Conservation (phyloP, 1,139 yeast genomes). For the Hanseniaspora uvarum region DNA sequence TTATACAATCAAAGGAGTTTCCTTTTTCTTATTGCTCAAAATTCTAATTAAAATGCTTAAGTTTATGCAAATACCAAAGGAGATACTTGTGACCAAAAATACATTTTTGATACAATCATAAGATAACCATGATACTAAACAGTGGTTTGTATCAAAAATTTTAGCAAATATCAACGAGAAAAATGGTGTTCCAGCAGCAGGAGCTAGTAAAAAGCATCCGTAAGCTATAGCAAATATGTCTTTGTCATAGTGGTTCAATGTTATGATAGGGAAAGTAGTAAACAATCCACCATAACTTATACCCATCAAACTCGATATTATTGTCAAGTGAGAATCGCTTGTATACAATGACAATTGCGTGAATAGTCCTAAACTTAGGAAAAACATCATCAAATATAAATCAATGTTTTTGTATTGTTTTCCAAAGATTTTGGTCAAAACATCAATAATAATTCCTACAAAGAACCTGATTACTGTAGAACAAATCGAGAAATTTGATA, state of each 20-base stretch:
- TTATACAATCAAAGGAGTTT: neutral
- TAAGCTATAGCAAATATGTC: slow-evolving; percentile 86
- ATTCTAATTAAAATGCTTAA: neutral
- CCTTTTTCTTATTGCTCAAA: neutral
- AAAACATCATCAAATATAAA: slow-evolving; percentile 38
- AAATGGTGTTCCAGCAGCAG: slow-evolving; percentile 70
- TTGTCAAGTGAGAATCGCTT: slow-evolving; percentile 19
- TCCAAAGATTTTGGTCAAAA: slow-evolving; percentile 30
- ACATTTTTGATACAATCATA: slow-evolving; percentile 3
- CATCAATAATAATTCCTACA: slow-evolving; percentile 60
- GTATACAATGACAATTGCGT: slow-evolving; percentile 35
- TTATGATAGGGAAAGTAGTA: slow-evolving; percentile 73
- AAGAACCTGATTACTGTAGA: slow-evolving; percentile 56
- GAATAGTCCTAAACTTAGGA: slow-evolving; percentile 37
- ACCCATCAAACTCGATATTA: slow-evolving; percentile 54
- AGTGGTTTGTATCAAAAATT: slow-evolving; percentile 39
- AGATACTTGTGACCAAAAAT: slow-evolving; percentile 5
- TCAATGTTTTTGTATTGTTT: slow-evolving; percentile 30
- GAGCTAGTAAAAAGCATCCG: slow-evolving; percentile 86
- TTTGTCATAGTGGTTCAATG: slow-evolving; percentile 79
- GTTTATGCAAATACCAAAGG: slow-evolving; percentile 2
- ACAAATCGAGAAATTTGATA: slow-evolving; percentile 42
- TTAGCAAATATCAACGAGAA: slow-evolving; percentile 66
- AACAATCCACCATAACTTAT: slow-evolving; percentile 72
- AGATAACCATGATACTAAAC: slow-evolving; percentile 5